A percentile compares a stretch with the other conserved stretches of the same genome.
Conservation (phyloP, 2,329 filamentous ascomycete species). For the Phyllosticta capitalensis region DNA sequence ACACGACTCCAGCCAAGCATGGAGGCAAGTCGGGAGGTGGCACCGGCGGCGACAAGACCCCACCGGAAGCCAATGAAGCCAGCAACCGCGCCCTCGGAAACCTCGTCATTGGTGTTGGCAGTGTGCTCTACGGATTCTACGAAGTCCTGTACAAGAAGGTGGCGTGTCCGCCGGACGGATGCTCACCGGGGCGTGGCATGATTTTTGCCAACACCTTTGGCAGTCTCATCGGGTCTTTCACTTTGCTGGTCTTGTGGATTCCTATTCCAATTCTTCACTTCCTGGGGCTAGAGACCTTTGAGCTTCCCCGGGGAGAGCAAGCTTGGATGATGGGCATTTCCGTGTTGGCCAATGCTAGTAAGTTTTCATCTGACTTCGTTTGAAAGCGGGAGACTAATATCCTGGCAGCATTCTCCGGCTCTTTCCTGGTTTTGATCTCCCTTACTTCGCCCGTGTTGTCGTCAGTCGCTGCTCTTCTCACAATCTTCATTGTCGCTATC, state of each 20-base stretch:
- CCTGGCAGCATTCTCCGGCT: slow-evolving; percentile 64
- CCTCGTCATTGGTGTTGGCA: slow-evolving; percentile 81
- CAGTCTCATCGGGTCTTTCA: slow-evolving; percentile 78
- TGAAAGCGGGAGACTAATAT: background rate
- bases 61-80: slow-evolving; percentile 40
- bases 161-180: slow-evolving; percentile 87
- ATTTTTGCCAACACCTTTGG: slow-evolving; percentile 93
- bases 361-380: slow-evolving; percentile 21
- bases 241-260: slow-evolving; percentile 80
- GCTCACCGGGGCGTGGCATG: slow-evolving; percentile 76
- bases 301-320: slow-evolving; percentile 66
- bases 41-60: slow-evolving; percentile 36
- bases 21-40: slow-evolving; percentile 47
- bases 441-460: slow-evolving; percentile 87
- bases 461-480: slow-evolving; percentile 84
- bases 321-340: slow-evolving; percentile 72
- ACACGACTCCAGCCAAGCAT: slow-evolving; percentile 47
- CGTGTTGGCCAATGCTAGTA: slow-evolving; percentile 74
- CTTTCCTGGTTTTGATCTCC: slow-evolving; percentile 85
- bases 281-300: slow-evolving; percentile 71
- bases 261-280: slow-evolving; percentile 77
- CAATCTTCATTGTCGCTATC: slow-evolving; percentile 91
- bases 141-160: slow-evolving; percentile 93
- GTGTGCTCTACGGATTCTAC: slow-evolving; percentile 90
- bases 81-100: slow-evolving; percentile 72